A percentile compares a stretch with the other conserved stretches of the same genome.
phyloP scores from a whole-genome alignment of 2,329 filamentous ascomycete species.

The Shiraia sp. region DNA sequence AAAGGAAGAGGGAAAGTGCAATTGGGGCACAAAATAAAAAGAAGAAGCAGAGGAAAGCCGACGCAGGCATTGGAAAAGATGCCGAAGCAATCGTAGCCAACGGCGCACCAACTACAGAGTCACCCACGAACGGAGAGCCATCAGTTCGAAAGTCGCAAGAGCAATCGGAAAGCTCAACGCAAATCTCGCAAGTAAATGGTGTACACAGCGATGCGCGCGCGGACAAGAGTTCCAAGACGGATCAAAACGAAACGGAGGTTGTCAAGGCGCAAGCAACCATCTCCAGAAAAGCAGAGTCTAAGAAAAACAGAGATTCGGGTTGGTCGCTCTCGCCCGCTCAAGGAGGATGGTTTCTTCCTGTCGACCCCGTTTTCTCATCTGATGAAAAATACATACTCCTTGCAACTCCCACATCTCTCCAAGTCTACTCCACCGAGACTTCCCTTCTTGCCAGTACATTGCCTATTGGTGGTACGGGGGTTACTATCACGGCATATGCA shows the following conservation, averaged over 20 bases:
- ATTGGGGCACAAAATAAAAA: constrained; percentile 33
- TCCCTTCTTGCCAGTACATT: constrained; percentile 80
- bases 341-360: constrained; percentile 59
- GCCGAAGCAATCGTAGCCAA: constrained; percentile 6
- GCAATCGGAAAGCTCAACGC: constrained; percentile 8
- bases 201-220: neutral
- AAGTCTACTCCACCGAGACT: constrained; percentile 78
- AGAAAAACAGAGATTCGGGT: constrained; percentile 25
- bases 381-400: constrained; percentile 70
- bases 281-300: constrained; percentile 10
- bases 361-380: constrained; percentile 61
- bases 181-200: neutral
- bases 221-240: constrained; percentile 2
- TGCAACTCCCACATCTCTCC: constrained; percentile 72
- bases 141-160: constrained; percentile 15
- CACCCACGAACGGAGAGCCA: constrained; percentile 16
- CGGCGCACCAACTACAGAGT: constrained; percentile 11
- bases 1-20: constrained; percentile 35
- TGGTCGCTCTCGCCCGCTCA: constrained; percentile 51
- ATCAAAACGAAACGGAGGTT: constrained; percentile 1
- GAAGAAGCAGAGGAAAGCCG: constrained; percentile 33
- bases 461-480: constrained; percentile 45
- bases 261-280: neutral
- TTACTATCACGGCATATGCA: constrained; percentile 54
- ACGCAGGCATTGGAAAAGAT: constrained; percentile 19